Evolutionary conservation across 1,139 yeast species (phyloP).

Genomic region (Sugiyamaella neomexicana): DNA sequence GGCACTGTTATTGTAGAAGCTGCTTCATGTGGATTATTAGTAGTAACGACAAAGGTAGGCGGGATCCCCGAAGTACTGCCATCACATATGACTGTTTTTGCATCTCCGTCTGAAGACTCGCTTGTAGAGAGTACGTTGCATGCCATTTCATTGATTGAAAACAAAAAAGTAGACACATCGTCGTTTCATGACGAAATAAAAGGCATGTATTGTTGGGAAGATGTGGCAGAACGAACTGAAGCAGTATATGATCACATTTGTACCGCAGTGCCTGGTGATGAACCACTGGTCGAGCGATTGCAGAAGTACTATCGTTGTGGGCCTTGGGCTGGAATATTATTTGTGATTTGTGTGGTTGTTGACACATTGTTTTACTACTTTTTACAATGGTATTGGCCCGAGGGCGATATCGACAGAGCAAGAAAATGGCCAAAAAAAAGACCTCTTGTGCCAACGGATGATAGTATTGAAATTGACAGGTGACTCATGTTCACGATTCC

Average conservation of each 20-base stretch:
- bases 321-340: slow-evolving; percentile 79
- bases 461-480: not conserved
- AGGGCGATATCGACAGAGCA: slow-evolving; percentile 64
- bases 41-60: slow-evolving; percentile 95
- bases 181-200: slow-evolving; percentile 76
- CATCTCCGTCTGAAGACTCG: slow-evolving; percentile 82
- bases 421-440: slow-evolving; percentile 68
- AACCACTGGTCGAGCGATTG: slow-evolving; percentile 54
- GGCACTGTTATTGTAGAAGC: slow-evolving; percentile 98
- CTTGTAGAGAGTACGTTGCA: slow-evolving; percentile 64
- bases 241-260: slow-evolving; percentile 64
- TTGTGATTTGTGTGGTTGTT: slow-evolving; percentile 73
- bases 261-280: slow-evolving; percentile 44
- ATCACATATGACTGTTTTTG: slow-evolving; percentile 87
- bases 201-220: slow-evolving; percentile 88
- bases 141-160: slow-evolving; percentile 61
- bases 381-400: slow-evolving; percentile 73
- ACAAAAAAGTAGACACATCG: slow-evolving; percentile 65
- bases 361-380: slow-evolving; percentile 66
- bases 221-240: slow-evolving; percentile 85
- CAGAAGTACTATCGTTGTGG: slow-evolving; percentile 73
- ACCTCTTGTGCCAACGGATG: not conserved
- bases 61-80: slow-evolving; percentile 98
- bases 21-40: slow-evolving; percentile 90
- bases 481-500: not conserved